Conservation (phyloP, 1,139 yeast genomes). For the Ogataea hybrid region DNA sequence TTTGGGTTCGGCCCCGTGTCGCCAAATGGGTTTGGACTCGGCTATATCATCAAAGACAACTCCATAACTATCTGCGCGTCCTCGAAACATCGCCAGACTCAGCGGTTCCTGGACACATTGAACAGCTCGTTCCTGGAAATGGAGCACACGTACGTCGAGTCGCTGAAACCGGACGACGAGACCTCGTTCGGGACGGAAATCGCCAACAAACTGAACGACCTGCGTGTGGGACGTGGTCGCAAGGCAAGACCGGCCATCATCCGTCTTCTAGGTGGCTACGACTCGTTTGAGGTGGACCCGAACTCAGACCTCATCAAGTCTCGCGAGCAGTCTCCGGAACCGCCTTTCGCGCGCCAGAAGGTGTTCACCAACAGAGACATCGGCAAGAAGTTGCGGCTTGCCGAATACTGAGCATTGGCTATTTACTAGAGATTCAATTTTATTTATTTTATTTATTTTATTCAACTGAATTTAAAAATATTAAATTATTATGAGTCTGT, state of each 20-base stretch:
- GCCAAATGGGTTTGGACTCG: slow-evolving; percentile 88
- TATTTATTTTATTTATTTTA: slow-evolving; percentile 3
- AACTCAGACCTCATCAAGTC: slow-evolving; percentile 52
- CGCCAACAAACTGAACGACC: slow-evolving; percentile 17
- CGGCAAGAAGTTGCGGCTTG: slow-evolving; percentile 69
- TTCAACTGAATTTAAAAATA: neutral
- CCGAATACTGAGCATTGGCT: slow-evolving; percentile 54
- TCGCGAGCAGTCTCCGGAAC: slow-evolving; percentile 69
- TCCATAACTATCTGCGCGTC: slow-evolving; percentile 84
- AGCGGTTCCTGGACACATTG: slow-evolving; percentile 73
- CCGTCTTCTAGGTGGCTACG: slow-evolving; percentile 75
- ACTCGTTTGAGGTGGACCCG: slow-evolving; percentile 38
- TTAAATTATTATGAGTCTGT: slow-evolving; percentile 13
- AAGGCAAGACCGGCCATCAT: slow-evolving; percentile 23
- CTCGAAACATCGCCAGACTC: slow-evolving; percentile 88
- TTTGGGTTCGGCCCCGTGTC: slow-evolving; percentile 94
- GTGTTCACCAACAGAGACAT: slow-evolving; percentile 59
- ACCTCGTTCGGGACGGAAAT: slow-evolving; percentile 14
- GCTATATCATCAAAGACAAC: slow-evolving; percentile 84
- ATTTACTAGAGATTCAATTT: neutral
- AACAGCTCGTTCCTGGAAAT: slow-evolving; percentile 68
- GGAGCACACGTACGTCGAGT: slow-evolving; percentile 52
- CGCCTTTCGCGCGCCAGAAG: slow-evolving; percentile 43
- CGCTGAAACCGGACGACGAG: slow-evolving; percentile 25
- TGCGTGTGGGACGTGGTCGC: slow-evolving; percentile 18